Evolutionary conservation across 495 filamentous ascomycete genomes (phyloP), one percentile per base, ranked within the genome.

Genomic region (Aspergillus diversus): DNA sequence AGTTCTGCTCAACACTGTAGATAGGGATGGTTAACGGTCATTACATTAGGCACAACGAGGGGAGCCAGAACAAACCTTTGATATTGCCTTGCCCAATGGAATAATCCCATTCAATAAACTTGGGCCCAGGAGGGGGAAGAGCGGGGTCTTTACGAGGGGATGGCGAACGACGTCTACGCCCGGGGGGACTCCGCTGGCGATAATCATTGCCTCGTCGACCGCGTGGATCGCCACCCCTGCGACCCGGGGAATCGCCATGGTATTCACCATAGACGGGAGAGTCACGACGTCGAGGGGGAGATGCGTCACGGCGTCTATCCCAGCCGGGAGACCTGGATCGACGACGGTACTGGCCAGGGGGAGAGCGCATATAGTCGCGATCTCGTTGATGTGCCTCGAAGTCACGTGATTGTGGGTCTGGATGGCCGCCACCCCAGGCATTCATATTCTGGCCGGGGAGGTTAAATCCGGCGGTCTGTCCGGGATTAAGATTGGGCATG

Each of bases 1-100:
- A 27, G 95, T 99, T 59, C 95, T 86, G 72, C 96, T 98, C 48
- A 97, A 81, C 0, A 99, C 95, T 88, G 51, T 52, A 64, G 43
- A 32, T 27, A 15, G 32, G 33, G 46, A 64, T 55, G 70, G 71
- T 74, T 60, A 70, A 67, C 52, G 32, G 62, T 34, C 15, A 27
- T n/a, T 50, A 17, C 2, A 31, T 11, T 50, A 17, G 48, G 35
- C 13, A 50, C 15, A 6, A 32, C 13, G 31, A n/a, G 21, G 37
- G 3, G 5, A 7, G 42, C n/a, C 9, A 13, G 35, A 27, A 33
- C 53, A 13, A 43, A 89, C 87, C 87, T 81, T 94, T 96, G 75
- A 99, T 97, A 66, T 83, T 85, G 55, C 87, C 87, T 66, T 82
- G 81, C 7, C 87, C 87, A 61, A 99, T 80, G 3, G 77, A 84